phyloP scores from a whole-genome alignment of 257 asterid genomes.

The Coffea eugenioides region DNA sequence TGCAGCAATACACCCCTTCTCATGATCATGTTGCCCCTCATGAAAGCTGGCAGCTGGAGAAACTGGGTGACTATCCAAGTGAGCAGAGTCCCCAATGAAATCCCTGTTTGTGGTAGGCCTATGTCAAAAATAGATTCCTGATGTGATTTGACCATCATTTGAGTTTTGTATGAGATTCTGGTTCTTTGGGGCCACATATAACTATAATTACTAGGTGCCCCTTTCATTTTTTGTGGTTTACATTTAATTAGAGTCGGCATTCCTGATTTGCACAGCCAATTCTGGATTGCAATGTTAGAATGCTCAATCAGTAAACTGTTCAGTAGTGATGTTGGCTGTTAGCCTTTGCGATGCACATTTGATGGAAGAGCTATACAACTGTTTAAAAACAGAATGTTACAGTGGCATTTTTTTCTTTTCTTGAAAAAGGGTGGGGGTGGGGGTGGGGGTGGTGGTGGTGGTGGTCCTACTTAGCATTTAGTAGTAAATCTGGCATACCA shows the following conservation, averaged over 20 bases:
- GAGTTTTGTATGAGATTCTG: slow-evolving; percentile 29
- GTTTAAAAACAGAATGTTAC: neutral
- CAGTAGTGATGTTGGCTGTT: slow-evolving; percentile 20
- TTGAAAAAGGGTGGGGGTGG: no score
- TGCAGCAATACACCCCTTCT: slow-evolving; percentile 65
- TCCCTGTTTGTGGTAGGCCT: slow-evolving; percentile 45
- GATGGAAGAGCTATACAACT: neutral
- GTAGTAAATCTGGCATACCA: slow-evolving; percentile 1
- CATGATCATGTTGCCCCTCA: slow-evolving; percentile 79
- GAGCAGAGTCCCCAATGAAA: slow-evolving; percentile 36
- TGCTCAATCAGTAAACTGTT: slow-evolving; percentile 22
- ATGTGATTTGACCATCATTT: slow-evolving; percentile 33
- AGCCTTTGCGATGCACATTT: slow-evolving; percentile 6
- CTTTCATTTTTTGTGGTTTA: slow-evolving; percentile 38
- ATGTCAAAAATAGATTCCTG: slow-evolving; percentile 29
- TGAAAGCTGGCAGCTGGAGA: slow-evolving; percentile 90
- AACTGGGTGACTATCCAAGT: slow-evolving; percentile 53
- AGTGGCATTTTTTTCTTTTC: neutral
- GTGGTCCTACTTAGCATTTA: neutral
- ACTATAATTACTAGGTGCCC: slow-evolving; percentile 22
- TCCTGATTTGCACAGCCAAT: slow-evolving; percentile 22
- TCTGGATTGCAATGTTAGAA: slow-evolving; percentile 13
- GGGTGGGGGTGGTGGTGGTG: no score
- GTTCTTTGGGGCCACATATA: slow-evolving; percentile 32
- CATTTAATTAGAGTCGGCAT: slow-evolving; percentile 16